phyloP scores from a whole-genome alignment of 139 green algal species.

The Chlorella sorokiniana region DNA sequence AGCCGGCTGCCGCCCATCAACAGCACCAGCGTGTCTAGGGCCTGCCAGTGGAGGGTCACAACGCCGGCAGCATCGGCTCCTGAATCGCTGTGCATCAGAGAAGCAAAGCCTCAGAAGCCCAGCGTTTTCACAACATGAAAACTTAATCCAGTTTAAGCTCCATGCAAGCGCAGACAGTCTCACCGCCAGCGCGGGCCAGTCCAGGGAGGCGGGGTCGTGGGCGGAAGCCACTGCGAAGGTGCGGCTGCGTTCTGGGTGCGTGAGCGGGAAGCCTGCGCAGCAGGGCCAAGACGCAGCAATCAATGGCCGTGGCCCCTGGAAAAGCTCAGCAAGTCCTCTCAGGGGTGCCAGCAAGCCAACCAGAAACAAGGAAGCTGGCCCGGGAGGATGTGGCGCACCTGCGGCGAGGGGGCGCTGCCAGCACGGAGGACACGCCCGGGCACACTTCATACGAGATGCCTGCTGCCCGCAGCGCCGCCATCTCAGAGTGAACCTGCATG shows the following conservation, averaged over 20 bases:
- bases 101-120: background rate
- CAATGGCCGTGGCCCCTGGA: too few relatives aligned
- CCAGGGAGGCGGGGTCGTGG: constrained; percentile 53
- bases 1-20: constrained; percentile 72
- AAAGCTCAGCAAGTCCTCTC: too few relatives aligned
- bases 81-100: background rate
- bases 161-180: background rate
- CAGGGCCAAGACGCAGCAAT: background rate
- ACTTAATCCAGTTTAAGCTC: too few relatives aligned
- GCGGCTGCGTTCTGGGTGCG: constrained; percentile 51
- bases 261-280: constrained; percentile 72
- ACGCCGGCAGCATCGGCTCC: too few relatives aligned
- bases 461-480: constrained; percentile 54
- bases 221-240: constrained; percentile 65
- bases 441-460: constrained; percentile 64
- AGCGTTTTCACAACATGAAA: background rate
- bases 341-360: too few relatives aligned
- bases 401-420: constrained; percentile 72
- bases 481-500: constrained; percentile 49
- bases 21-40: constrained; percentile 55
- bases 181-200: constrained; percentile 57
- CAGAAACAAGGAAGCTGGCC: background rate
- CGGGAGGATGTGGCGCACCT: constrained; percentile 59
- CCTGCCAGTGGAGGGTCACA: background rate
- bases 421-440: constrained; percentile 75